Evolutionary conservation across 352 stramenopile genomes (phyloP), one percentile per base, ranked within the genome.

Genomic region (Globisporangium acanthophoron): DNA sequence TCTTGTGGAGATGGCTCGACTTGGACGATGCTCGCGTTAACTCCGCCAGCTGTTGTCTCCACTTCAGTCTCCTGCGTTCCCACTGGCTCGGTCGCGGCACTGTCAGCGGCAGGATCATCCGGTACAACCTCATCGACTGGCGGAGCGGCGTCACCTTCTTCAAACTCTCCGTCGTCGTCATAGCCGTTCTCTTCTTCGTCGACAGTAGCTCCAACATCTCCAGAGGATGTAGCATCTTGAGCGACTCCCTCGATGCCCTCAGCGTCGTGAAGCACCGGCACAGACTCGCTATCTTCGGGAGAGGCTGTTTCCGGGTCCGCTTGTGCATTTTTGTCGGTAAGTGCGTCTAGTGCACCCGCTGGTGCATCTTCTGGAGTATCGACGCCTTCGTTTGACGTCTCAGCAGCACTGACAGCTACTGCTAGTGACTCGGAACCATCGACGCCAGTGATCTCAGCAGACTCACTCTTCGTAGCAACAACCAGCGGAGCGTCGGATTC

Each of bases 161-260:
- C 50, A 33, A 55, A 43, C 18, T 55, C 50, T 20, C 43, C 31
- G 33, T 55, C 50, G 50, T 46, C 50, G 33, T 18, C 50, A 9
- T 46, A 55, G 8, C 27, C 47, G 47, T 16, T 29, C 18, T 53
- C 50, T 21, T 44, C 50, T 11, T 55, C 50, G 12, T 45, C 50
- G 8, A 5, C 16, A n/a, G 1, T 18, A 20, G 33, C 33, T 15
- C 13, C 29, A 8, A 16, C 18, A 55, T 29, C 18, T 29, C 31
- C 43, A 13, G 29, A 29, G 16, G 35, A 15, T 41, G 3, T 7
- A 15, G 35, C 5, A 41, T 15, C 11, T 16, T 41, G 35, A 15
- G 35, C 11, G 8, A 2, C 12, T 12, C 35, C 12, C 35, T 15
- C 35, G 12, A 15, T 15, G 18, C 9, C 8, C 35, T 12, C 35